Conservation (phyloP, 805 yeast genomes). For the Candida multigemmis region DNA sequence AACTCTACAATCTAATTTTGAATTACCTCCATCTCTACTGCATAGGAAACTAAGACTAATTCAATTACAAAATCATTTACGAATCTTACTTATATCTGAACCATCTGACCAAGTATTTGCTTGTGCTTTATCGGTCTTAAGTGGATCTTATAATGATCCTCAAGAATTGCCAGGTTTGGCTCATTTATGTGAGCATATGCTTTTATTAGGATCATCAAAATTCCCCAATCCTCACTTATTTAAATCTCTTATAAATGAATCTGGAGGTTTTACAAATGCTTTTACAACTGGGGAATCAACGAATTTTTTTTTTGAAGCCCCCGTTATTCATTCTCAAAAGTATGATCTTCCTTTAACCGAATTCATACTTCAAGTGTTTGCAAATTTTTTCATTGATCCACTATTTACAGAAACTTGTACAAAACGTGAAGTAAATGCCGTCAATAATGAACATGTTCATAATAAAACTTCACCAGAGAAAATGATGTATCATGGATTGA, state of each 20-base stretch:
- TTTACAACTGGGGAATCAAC: conserved; percentile 63
- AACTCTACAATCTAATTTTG: conserved; percentile 8
- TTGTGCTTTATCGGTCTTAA: conserved; percentile 63
- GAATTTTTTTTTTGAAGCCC: conserved; percentile 54
- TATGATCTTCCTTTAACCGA: conserved; percentile 32
- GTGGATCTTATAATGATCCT: conserved; percentile 82
- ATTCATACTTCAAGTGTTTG: conserved; percentile 37
- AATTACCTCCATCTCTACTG: conserved; percentile 24
- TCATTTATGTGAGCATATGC: conserved; percentile 35
- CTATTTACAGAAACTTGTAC: conserved; percentile 33
- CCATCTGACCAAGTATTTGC: conserved; percentile 56
- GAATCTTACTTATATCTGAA: conserved; percentile 66
- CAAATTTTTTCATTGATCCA: conserved; percentile 44
- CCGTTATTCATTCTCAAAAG: conserved; percentile 24
- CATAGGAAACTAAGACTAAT: conserved; percentile 36
- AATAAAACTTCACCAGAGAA: conserved; percentile 38
- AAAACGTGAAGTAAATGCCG: conserved; percentile 46
- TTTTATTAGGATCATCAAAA: conserved; percentile 40
- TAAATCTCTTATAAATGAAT: conserved; percentile 30
- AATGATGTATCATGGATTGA: conserved; percentile 48
- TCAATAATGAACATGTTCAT: conserved; percentile 59
- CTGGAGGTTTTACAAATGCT: conserved; percentile 60
- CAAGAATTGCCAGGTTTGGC: conserved; percentile 68
- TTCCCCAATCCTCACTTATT: conserved; percentile 41
- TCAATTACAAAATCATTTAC: conserved; percentile 59